Conservation (phyloP, 2,329 filamentous ascomycete species). For the Beauveria scarabaeidicola region DNA sequence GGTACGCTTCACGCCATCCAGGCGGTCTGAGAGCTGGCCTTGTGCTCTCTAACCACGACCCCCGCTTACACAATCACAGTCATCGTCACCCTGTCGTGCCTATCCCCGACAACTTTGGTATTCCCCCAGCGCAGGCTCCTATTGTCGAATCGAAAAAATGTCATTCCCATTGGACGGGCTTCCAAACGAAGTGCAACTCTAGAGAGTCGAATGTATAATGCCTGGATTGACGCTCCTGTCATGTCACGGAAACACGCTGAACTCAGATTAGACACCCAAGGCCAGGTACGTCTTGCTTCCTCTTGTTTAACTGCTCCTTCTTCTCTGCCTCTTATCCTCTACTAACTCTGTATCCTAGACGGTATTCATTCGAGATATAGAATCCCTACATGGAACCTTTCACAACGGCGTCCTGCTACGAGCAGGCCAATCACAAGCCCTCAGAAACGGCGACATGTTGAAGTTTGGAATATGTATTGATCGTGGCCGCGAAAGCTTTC, state of each 20-base stretch:
- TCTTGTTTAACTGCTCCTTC: neutral
- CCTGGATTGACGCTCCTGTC: constrained; percentile 62
- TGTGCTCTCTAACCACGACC: neutral
- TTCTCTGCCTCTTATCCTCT: neutral
- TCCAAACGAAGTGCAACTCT: constrained; percentile 30
- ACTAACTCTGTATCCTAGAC: constrained; percentile 27
- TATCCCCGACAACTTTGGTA: constrained; percentile 16
- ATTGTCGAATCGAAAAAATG: constrained; percentile 23
- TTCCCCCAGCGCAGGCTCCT: constrained; percentile 22
- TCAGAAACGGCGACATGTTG: constrained; percentile 24
- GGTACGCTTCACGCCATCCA: neutral
- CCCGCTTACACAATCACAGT: constrained; percentile 17
- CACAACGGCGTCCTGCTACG: constrained; percentile 27
- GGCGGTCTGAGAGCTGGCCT: neutral
- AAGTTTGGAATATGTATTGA: constrained; percentile 30
- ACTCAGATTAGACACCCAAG: constrained; percentile 34
- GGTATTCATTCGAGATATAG: constrained; percentile 36
- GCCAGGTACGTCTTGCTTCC: constrained; percentile 30
- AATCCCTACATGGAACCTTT: constrained; percentile 47
- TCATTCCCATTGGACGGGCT: constrained; percentile 33
- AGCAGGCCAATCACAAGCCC: constrained; percentile 10
- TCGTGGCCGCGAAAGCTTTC: constrained; percentile 25
- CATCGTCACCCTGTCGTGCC: constrained; percentile 22
- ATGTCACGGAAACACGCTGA: constrained; percentile 62
- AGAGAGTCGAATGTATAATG: constrained; percentile 41